Evolutionary conservation across 768 basidiomycete species (phyloP).

Genomic region (Mycena venus): DNA sequence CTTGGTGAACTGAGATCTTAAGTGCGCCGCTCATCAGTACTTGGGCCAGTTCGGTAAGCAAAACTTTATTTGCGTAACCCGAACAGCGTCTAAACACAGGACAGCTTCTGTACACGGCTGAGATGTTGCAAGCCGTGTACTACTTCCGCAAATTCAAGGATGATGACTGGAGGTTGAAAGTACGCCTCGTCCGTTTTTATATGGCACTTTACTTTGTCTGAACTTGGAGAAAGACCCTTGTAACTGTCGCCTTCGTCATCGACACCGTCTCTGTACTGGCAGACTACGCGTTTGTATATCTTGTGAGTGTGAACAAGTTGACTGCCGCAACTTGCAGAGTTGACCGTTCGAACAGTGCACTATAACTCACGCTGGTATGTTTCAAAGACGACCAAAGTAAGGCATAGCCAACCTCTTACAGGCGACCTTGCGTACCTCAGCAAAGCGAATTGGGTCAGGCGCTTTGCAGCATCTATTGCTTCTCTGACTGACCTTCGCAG

Average conservation of each 20-base stretch:
- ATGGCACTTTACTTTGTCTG: too few relatives aligned
- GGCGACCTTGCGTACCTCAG: background rate
- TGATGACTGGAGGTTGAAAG: background rate
- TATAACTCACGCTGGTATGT: background rate
- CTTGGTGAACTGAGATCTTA: background rate
- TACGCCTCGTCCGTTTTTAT: background rate
- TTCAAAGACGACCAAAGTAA: background rate
- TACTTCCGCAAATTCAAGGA: background rate
- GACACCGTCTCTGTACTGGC: background rate
- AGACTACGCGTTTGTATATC: background rate
- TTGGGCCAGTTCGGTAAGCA: background rate
- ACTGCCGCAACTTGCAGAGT: background rate
- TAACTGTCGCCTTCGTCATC: background rate
- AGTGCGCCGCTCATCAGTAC: background rate
- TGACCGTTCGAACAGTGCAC: background rate
- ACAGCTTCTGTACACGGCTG: too few relatives aligned
- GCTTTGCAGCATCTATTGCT: background rate
- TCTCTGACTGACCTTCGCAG: background rate
- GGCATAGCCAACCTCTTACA: background rate
- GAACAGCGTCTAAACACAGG: background rate
- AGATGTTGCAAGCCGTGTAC: background rate
- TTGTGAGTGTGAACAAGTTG: background rate
- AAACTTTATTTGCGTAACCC: background rate
- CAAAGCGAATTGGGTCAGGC: background rate
- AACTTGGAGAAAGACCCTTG: background rate